Evolutionary conservation across 176 grass and related monocot species (phyloP), one percentile per base, ranked within the genome.

Genomic region (Raddia guianensis): DNA sequence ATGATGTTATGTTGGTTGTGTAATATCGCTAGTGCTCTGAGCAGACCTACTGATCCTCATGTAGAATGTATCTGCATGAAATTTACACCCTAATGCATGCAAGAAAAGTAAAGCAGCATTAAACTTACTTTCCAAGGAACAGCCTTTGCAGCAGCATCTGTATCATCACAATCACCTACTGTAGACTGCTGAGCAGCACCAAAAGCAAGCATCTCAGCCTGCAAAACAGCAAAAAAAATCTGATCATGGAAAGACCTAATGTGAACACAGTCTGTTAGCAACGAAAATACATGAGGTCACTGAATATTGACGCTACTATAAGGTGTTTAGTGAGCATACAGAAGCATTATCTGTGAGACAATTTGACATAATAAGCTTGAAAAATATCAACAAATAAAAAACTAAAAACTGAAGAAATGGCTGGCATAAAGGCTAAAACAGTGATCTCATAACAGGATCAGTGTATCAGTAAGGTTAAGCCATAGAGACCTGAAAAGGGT

Each of bases 61-160:
- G 57, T 63, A 63, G 12, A 9, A 18, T 52, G 20, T 16, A 44
- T 68, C 11, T 35, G 5, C 20, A 18, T 51, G 51, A 12, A 11
- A 50, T 8, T 58, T 59, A 46, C 66, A 61, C 6, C 6, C 18
- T 51, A 18, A 73, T 16, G 27, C 18, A 70, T 35, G 50, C 2
- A 66, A 46, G 33, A 73, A 8, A 52, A 70, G 35, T 48, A 40
- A 67, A 67, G 33, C 45, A 67, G 52, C 6, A 49, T 10, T 8
- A 20, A 56, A 76, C 76, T 33, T 80, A 89, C 76, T 63, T 37
- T 35, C 49, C 70, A 55, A 57, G 46, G 63, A 72, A n/a, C 35
- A 83, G 5, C 48, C 2, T 72, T 12, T 2, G 40, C 49, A 15
- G 55, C 72, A 3, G 47, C 64, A 8, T 59, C 60, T 61, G 37